Percentiles rank a stretch among this genome's conserved stretches.
phyloP scores from a whole-genome alignment of 1,284 basidiomycete species.

The Leccinum pachyderme region DNA sequence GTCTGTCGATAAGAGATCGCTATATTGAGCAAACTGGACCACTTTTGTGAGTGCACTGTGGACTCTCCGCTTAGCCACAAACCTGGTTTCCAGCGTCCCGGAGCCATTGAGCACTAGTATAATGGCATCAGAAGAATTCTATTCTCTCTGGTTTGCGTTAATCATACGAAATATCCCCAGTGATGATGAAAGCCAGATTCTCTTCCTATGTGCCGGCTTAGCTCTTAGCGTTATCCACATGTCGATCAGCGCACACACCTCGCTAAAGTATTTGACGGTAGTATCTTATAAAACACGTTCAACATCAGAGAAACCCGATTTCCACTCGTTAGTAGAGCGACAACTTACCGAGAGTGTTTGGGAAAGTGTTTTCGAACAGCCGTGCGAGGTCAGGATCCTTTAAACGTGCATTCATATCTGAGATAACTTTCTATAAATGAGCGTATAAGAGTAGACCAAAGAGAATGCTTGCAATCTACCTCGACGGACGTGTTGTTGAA shows the following conservation, averaged over 20 bases:
- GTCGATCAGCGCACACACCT: conserved; percentile 35
- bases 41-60: conserved; percentile 4
- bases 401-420: conserved; percentile 64
- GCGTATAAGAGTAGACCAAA: neutral
- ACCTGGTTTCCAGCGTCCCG: conserved; percentile 78
- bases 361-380: conserved; percentile 76
- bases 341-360: conserved; percentile 65
- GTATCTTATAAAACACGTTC: conserved; percentile 48
- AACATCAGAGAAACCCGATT: neutral
- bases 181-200: conserved; percentile 75
- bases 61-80: conserved; percentile 9
- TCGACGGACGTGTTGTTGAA: conserved; percentile 74
- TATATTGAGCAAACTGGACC: conserved; percentile 65
- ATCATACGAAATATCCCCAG: conserved; percentile 75
- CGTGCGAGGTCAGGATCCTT: conserved; percentile 74
- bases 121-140: conserved; percentile 6
- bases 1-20: conserved; percentile 54
- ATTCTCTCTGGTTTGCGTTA: neutral
- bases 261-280: conserved; percentile 69
- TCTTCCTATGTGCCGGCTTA: conserved; percentile 39
- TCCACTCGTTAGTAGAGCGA: neutral
- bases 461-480: conserved; percentile 35
- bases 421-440: conserved; percentile 54
- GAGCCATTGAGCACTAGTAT: conserved; percentile 61
- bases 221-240: neutral